Base-by-base conservation (phyloP, 139 green algal species). In the Gonium pectorale region DNA sequence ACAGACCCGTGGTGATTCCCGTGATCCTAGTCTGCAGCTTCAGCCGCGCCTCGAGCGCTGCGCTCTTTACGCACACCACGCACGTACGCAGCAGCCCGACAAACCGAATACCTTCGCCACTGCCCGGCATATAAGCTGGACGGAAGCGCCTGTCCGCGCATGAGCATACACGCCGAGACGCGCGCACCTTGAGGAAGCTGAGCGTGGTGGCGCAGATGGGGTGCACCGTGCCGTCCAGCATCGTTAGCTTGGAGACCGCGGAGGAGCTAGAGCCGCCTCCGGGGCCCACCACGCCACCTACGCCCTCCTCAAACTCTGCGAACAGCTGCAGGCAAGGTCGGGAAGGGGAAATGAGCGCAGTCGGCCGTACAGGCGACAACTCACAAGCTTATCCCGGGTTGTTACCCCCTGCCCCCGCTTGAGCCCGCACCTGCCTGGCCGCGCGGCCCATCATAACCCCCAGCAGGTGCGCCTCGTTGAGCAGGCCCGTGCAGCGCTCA, bases 181-280 rank as follows among this genome's bases (percentile, higher is more conserved):
- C n/a, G n/a, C n/a, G 24, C 70, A 90, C 87, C 86, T 93, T 93
- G 19, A 96, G 82, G 78, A 92, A 94, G 37, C 72, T 83, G 26
- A 95, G 87, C 13, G 88, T 92, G 46, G 88, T 80, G 29, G 91
- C 93, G 26, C 89, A 90, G 17, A 94, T 86, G 1, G 93, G 93
- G 89, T 96, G 93, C 67, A 96, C 90, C 9, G 91, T 95, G 40
- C 91, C 93, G 79, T 96, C 92, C 21, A 92, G 64, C 21, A 89
- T 86, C 72, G 87, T 70, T 17, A 80, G 64, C 73, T 81, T 89
- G 72, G 66, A 71, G 52, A 67, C 75, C 0, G 75, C 41, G 24
- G 44, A 59, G 49, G 8, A 21, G 51, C 51, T 51, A 9, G 9
- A 15, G n/a, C 75, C 75, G 56, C 51, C 49, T 5, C 56, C 74